These are phyloP conservation scores for Saturnispora halmiae DNA, from an alignment of 805 yeast genomes.

Conservation along the genomic window DNA sequence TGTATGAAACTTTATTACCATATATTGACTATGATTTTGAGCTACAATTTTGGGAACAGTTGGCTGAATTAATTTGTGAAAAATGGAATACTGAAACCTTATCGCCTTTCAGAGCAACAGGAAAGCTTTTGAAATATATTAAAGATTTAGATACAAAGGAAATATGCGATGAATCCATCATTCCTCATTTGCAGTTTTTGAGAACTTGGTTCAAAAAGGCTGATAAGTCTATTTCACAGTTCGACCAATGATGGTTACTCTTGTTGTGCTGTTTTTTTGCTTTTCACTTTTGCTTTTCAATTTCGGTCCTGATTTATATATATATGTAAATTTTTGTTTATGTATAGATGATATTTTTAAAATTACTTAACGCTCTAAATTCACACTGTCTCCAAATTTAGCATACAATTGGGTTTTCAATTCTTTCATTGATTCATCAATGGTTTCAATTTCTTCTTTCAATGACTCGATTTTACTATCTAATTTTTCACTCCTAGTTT, in stretches of 20 bases:
- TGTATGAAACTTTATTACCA: slow-evolving; percentile 25
- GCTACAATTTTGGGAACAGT: slow-evolving; percentile 31
- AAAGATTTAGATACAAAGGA: slow-evolving; percentile 19
- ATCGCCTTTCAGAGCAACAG: slow-evolving; percentile 18
- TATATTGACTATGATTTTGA: slow-evolving; percentile 32
- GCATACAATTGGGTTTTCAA: slow-evolving; percentile 74
- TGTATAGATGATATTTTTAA: slow-evolving; percentile 8
- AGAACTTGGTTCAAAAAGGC: slow-evolving; percentile 14
- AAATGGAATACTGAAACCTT: slow-evolving; percentile 12
- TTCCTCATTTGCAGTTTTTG: slow-evolving; percentile 31
- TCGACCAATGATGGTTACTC: not conserved
- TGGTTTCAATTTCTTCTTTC: slow-evolving; percentile 39
- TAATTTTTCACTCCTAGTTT: slow-evolving; percentile 46
- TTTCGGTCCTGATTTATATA: too few species aligned
- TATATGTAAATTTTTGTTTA: slow-evolving; percentile 31
- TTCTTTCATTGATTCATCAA: slow-evolving; percentile 45
- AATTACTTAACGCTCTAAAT: slow-evolving; percentile 65
- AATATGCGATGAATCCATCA: slow-evolving; percentile 27
- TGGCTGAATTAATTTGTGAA: slow-evolving; percentile 30
- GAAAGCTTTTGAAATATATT: slow-evolving; percentile 25
- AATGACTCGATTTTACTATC: slow-evolving; percentile 40
- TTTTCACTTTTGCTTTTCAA: too few species aligned
- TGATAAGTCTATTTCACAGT: not conserved
- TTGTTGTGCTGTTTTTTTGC: not conserved
- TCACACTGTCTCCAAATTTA: slow-evolving; percentile 83